Evolutionary conservation across 1,284 basidiomycete genomes (phyloP).

Genomic region (Fomitopsis schrenkii): DNA sequence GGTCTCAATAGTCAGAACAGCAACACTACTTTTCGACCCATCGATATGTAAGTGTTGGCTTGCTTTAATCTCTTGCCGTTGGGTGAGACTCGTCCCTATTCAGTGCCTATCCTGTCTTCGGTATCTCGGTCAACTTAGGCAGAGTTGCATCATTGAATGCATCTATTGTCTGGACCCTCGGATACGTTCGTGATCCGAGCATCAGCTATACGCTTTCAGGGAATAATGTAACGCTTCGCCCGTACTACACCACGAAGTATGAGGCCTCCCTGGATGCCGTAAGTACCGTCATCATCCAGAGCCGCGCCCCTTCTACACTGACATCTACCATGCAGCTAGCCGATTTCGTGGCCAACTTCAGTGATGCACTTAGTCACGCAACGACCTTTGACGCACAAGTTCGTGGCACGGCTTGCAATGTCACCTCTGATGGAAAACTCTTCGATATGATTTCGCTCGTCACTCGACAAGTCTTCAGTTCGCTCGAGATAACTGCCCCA

Average conservation of each 20-base stretch:
- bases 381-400: slow-evolving; percentile 21
- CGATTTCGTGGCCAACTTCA: slow-evolving; percentile 20
- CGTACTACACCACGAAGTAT: slow-evolving; percentile 23
- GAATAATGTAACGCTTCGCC: slow-evolving; percentile 16
- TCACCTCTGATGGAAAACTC: slow-evolving; percentile 26
- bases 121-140: slow-evolving; percentile 18
- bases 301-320: not conserved
- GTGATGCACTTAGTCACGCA: slow-evolving; percentile 16
- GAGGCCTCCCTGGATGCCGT: slow-evolving; percentile 12
- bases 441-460: slow-evolving; percentile 36
- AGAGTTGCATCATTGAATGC: slow-evolving; percentile 9
- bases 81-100: not conserved
- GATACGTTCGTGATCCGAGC: slow-evolving; percentile 19
- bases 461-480: slow-evolving; percentile 37
- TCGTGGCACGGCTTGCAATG: slow-evolving; percentile 12
- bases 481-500: slow-evolving; percentile 33
- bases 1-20: not conserved
- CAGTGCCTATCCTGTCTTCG: slow-evolving; percentile 15
- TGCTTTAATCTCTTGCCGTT: not conserved
- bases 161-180: slow-evolving; percentile 21
- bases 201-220: slow-evolving; percentile 15
- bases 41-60: not conserved
- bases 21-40: not conserved
- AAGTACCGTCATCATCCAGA: not conserved
- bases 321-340: not conserved